Evolutionary conservation across 2,329 filamentous ascomycete species (phyloP).

Genomic region (Biscogniauxia mediterranea): DNA sequence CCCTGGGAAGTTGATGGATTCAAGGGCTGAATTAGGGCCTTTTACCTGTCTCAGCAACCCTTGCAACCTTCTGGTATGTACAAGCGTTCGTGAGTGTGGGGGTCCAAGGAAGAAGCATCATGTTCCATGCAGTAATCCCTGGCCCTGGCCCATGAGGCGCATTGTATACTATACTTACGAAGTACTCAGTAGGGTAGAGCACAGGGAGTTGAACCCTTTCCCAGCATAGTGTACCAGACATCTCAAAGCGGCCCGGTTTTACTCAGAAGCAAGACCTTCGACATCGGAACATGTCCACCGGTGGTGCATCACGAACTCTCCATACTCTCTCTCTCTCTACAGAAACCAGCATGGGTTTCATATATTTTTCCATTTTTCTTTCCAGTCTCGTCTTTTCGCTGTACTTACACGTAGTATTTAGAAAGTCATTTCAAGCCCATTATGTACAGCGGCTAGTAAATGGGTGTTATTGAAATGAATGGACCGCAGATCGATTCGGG

Average conservation of each 20-base stretch:
- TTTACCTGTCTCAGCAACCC: not conserved
- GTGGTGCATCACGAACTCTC: not conserved
- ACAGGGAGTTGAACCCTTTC: not conserved
- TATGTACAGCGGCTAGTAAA: not conserved
- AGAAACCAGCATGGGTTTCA: not conserved
- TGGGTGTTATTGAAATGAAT: not conserved
- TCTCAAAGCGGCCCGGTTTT: not conserved
- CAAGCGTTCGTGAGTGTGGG: slow-evolving; percentile 4
- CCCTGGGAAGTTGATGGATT: not conserved
- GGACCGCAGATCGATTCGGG: not conserved
- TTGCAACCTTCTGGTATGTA: not conserved
- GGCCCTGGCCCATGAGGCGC: slow-evolving; percentile 2
- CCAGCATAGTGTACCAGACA: not conserved
- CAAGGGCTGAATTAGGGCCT: not conserved
- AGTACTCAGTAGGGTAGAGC: not conserved
- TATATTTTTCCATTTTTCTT: not conserved
- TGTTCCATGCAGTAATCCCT: slow-evolving; percentile 1
- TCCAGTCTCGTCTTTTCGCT: not conserved
- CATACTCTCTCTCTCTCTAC: not conserved
- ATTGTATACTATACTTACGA: not conserved
- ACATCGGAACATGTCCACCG: not conserved
- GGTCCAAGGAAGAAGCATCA: slow-evolving; percentile 3
- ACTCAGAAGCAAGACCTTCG: not conserved
- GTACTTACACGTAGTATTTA: not conserved
- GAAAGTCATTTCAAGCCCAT: not conserved